Evolutionary conservation across 257 asterid genomes (phyloP).

Genomic region (Oldenlandia corymbosa): DNA sequence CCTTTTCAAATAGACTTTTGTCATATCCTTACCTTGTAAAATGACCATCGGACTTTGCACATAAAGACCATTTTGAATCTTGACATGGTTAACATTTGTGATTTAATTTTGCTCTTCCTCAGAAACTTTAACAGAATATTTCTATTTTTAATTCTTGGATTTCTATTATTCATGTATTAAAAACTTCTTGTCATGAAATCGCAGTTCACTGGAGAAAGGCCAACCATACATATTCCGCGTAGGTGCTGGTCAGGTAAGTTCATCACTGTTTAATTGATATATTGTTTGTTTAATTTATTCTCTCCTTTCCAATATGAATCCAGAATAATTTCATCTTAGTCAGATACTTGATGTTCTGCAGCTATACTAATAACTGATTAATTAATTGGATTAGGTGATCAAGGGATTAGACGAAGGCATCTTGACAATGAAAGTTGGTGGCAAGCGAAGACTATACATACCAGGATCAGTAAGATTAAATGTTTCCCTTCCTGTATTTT

Average conservation of each 20-base stretch:
- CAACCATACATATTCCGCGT: conserved; percentile 77
- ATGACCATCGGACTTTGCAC: neutral
- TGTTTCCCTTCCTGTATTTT: neutral
- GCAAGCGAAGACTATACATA: conserved; percentile 78
- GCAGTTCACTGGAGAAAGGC: conserved; percentile 91
- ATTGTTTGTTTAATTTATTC: neutral
- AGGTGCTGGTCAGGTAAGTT: conserved; percentile 85
- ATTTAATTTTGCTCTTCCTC: neutral
- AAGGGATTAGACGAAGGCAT: conserved; percentile 98
- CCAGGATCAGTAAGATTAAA: conserved; percentile 77
- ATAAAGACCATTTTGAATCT: neutral
- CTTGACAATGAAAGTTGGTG: conserved; percentile 90
- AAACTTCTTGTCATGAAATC: conserved; percentile 17
- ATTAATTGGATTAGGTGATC: conserved; percentile 48
- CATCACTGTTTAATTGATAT: neutral
- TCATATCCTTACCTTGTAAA: neutral
- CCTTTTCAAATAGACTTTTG: neutral
- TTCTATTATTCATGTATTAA: conserved; percentile 1
- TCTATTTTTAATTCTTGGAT: neutral
- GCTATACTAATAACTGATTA: conserved; percentile 4
- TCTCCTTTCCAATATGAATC: neutral
- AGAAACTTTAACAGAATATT: neutral
- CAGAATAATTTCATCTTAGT: neutral
- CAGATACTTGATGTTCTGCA: neutral
- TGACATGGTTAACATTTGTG: neutral